Base-by-base conservation (phyloP, 140 eudicot species). In the Anethum foeniculum region DNA sequence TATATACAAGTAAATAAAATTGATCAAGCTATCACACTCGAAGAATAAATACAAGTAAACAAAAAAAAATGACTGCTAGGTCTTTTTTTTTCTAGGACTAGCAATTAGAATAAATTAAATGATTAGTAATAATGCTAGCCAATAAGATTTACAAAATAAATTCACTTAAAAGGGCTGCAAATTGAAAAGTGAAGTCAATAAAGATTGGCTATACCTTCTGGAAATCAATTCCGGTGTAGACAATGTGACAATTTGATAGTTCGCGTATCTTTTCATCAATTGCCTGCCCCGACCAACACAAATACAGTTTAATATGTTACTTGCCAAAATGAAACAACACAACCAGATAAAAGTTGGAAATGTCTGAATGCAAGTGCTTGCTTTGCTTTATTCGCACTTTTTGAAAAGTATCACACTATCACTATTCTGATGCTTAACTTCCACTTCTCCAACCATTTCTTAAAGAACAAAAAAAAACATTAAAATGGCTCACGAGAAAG, bases 251-350 rank as follows among this genome's bases (percentile, higher is more conserved):
- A 80, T 90, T 90, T 80, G 99, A 95, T 73, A 95, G 92, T 88
- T 90, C 99, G 76, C 85, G 87, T 75, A 95, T 92, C 85, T 95
- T 95, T 81, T 90, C 99, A 90, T 95, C 99, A 79, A 95, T 95
- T 65, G 97, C 99, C 99, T 95, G 81, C 82, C 82, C 81, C 73
- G 19, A 41, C 67, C 67, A 82, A 49, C 60, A 65, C 12, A 38
- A 72, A 39, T 28, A 68, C 48, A 83, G 67, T 54, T 46, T 6
- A 23, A 18, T 34, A 46, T 52, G 32, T 49, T 14, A 68, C n/a
- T 68, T 68, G 44, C 44, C 23, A 68, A 68, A 14, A 68, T 32
- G 44, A 16, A 68, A 30, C 43, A 34, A 6, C 9, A 68, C 15
- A 14, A 25, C 4, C 16, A 68, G 23, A 68, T 62, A 25, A 62